Percentiles rank a stretch among this genome's conserved stretches.
Evolutionary conservation across 805 yeast species (phyloP).

Genomic region (Lachancea sp.): DNA sequence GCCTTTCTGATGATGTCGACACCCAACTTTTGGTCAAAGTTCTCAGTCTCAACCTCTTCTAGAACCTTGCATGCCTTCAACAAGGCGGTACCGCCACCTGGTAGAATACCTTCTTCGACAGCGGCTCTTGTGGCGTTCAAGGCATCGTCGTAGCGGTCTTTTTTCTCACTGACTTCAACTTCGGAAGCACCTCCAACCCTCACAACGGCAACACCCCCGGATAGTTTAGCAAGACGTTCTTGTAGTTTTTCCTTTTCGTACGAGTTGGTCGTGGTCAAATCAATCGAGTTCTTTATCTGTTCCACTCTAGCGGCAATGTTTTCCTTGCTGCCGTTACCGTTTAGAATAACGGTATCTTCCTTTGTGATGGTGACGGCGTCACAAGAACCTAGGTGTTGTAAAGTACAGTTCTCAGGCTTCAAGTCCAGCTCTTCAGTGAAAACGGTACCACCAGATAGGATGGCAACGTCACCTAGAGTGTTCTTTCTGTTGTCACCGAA

Average conservation of each 20-base stretch:
- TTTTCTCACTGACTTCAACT: constrained; percentile 98
- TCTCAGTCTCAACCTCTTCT: constrained; percentile 63
- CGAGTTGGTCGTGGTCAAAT: constrained; percentile 63
- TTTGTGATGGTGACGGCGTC: constrained; percentile 89
- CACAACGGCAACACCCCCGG: constrained; percentile 97
- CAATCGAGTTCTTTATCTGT: constrained; percentile 80
- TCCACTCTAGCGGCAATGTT: constrained; percentile 80
- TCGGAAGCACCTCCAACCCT: constrained; percentile 97
- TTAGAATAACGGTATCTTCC: constrained; percentile 90
- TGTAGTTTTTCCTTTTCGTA: constrained; percentile 96
- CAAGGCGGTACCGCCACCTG: constrained; percentile 99
- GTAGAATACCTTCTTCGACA: constrained; percentile 95
- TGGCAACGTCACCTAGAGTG: constrained; percentile 94
- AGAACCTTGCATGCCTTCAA: constrained; percentile 81
- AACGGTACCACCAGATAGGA: constrained; percentile 85
- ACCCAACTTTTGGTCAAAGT: constrained; percentile 96
- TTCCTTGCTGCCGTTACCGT: constrained; percentile 86
- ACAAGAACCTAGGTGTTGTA: constrained; percentile 83
- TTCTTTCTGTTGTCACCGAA: constrained; percentile 98
- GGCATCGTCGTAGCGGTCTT: constrained; percentile 98
- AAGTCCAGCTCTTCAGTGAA: constrained; percentile 87
- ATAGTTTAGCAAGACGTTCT: constrained; percentile 93
- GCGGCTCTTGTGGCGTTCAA: constrained; percentile 98
- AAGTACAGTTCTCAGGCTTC: constrained; percentile 89
- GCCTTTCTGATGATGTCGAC: constrained; percentile 90